Evolutionary conservation across 768 basidiomycete species (phyloP).

Genomic region (Fibroporia radiculosa): DNA sequence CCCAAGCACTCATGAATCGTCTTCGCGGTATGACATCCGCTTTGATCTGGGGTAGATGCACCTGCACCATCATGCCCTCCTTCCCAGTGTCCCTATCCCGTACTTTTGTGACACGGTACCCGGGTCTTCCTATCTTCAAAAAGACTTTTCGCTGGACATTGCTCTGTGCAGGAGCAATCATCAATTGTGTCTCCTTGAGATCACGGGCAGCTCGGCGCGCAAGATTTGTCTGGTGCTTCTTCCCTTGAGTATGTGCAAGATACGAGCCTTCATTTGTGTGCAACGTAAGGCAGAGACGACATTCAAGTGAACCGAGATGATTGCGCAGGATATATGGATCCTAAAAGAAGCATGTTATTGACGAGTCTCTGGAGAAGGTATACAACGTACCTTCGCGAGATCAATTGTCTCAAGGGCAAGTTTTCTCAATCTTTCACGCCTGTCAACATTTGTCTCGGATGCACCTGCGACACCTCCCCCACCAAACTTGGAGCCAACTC

Average conservation of each 20-base stretch:
- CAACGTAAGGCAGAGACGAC: constrained; percentile 92
- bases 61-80: constrained; percentile 96
- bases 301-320: constrained; percentile 96
- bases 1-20: constrained; percentile 97
- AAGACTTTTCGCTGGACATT: constrained; percentile 88
- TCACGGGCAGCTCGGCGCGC: constrained; percentile 96
- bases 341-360: constrained; percentile 30
- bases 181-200: constrained; percentile 87
- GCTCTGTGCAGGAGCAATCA: constrained; percentile 77
- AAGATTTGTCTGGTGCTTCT: constrained; percentile 98
- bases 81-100: constrained; percentile 85
- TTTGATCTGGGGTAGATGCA: constrained; percentile 93
- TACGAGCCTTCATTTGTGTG: constrained; percentile 99
- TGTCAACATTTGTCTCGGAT: constrained; percentile 91
- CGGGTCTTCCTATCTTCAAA: constrained; percentile 93
- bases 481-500: constrained; percentile 92
- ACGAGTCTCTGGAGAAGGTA: not conserved
- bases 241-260: constrained; percentile 97
- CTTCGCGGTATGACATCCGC: constrained; percentile 74
- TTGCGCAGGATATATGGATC: constrained; percentile 99
- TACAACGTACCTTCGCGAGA: constrained; percentile 73
- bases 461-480: constrained; percentile 95
- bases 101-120: constrained; percentile 95
- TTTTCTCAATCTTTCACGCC: constrained; percentile 90
- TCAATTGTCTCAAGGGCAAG: constrained; percentile 97